Base-by-base conservation (phyloP, 495 filamentous ascomycete genomes). In the Neurospora tetrasperma region DNA sequence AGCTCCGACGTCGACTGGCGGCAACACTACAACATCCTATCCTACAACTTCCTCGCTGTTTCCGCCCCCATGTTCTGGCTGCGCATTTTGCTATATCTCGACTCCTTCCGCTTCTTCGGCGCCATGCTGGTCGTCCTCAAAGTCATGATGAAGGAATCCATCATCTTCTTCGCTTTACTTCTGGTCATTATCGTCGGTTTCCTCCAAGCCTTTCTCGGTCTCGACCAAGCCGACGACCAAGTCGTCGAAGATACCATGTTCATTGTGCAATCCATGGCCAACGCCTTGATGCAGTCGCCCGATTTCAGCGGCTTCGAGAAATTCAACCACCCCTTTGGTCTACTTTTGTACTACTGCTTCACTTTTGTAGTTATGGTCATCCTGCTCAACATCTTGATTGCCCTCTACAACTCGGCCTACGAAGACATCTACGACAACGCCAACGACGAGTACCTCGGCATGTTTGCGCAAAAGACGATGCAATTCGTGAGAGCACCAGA, bases 91-190 rank as follows among this genome's bases (percentile, higher is more conserved):
- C 89, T 99, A 9, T 99, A 97, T 78, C 87, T 99, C 10, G 96
- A 99, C 83, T 91, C 90, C 0, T 93, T 96, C 83, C 91, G 92
- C 73, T 99, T 99, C 86, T 98, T 99, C 75, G 96, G 96, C 59
- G 93, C 93, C 70, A 98, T 99, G 96, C 86, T 99, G 42, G 94
- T 98, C 9, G 93, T 99, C 5, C 84, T 99, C 42, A 94, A 97
- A 77, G 94, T 98, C 70, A 98, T 99, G 96, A 98, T 99, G 96
- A 93, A 94, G 77, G 96, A 99, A 79, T 96, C 93, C 72, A 82
- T 99, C 71, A 98, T 98, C 75, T 99, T 99, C 86, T 99, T 99
- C 76, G 93, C 94, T 8, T 86, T 99, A n/a, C 88, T 99, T 6
- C 83, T 90, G 69, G 90, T 98, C 69, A 91, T 99, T 70, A 83